Conservation (phyloP, 2,329 filamentous ascomycete species). For the Davidsoniella virescens region DNA sequence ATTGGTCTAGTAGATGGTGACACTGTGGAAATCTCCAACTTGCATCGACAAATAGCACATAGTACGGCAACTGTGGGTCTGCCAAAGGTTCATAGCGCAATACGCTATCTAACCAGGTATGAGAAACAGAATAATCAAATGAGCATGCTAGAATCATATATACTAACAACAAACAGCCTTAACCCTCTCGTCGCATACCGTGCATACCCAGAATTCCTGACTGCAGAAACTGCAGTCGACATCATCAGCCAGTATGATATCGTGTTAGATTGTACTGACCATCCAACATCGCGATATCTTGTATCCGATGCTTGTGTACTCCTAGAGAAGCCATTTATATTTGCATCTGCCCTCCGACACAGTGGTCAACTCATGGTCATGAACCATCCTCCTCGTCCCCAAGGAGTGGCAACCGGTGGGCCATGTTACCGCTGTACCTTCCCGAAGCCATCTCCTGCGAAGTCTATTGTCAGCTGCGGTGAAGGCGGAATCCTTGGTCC, state of each 20-base stretch:
- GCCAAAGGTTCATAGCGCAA: slow-evolving; percentile 67
- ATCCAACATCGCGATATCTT: slow-evolving; percentile 78
- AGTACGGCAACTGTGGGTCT: slow-evolving; percentile 51
- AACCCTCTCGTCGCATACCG: slow-evolving; percentile 57
- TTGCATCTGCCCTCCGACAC: slow-evolving; percentile 73
- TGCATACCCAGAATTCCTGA: slow-evolving; percentile 47
- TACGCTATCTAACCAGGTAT: slow-evolving; percentile 40
- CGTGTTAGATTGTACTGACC: slow-evolving; percentile 89
- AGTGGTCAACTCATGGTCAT: slow-evolving; percentile 83
- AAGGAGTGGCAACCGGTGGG: slow-evolving; percentile 41
- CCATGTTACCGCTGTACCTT: slow-evolving; percentile 94
- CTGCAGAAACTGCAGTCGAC: slow-evolving; percentile 46
- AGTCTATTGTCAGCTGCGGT: slow-evolving; percentile 70
- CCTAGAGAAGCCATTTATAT: slow-evolving; percentile 63
- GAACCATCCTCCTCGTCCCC: slow-evolving; percentile 56
- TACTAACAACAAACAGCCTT: slow-evolving; percentile 29
- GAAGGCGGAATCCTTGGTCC: slow-evolving; percentile 88
- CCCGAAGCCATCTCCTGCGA: slow-evolving; percentile 68
- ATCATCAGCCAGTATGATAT: slow-evolving; percentile 61
- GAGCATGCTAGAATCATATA: not conserved
- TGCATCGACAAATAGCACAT: slow-evolving; percentile 85
- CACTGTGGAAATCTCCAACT: slow-evolving; percentile 71
- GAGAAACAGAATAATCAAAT: slow-evolving; percentile 13
- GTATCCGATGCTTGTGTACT: slow-evolving; percentile 82
- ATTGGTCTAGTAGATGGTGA: slow-evolving; percentile 81